Percentiles rank a stretch among this genome's conserved stretches.
phyloP scores from a whole-genome alignment of 2,329 filamentous ascomycete genomes.

The Ascochyta viciae-villosae region DNA sequence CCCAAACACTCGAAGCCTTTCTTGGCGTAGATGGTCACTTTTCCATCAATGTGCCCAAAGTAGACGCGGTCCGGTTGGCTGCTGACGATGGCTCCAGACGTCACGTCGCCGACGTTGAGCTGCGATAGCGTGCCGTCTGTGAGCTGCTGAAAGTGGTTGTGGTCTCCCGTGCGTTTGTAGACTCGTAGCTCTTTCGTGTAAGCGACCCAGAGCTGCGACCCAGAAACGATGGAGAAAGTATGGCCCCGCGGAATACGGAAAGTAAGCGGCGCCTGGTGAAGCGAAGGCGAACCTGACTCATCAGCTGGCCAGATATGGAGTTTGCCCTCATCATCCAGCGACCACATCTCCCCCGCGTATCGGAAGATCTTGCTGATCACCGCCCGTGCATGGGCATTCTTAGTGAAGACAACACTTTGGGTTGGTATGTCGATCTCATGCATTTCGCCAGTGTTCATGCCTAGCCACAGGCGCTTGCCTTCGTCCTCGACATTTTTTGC shows the following conservation, averaged over 20 bases:
- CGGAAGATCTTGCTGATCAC: conserved; percentile 87
- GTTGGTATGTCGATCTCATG: conserved; percentile 84
- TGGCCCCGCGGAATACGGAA: conserved; percentile 83
- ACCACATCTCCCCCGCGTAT: conserved; percentile 90
- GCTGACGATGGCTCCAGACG: conserved; percentile 77
- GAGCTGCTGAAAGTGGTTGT: conserved; percentile 75
- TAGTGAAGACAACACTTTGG: conserved; percentile 73
- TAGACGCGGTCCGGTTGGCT: conserved; percentile 81
- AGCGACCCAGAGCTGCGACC: conserved; percentile 85
- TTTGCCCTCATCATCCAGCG: conserved; percentile 86
- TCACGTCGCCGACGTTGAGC: conserved; percentile 82
- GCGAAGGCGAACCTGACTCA: conserved; percentile 74
- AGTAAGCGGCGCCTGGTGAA: conserved; percentile 76
- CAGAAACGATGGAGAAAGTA: conserved; percentile 87
- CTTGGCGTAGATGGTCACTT: conserved; percentile 89
- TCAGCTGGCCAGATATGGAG: conserved; percentile 88
- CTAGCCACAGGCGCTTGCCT: conserved; percentile 84
- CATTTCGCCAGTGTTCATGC: conserved; percentile 85
- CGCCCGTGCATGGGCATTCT: conserved; percentile 76
- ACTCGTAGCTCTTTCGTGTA: conserved; percentile 86
- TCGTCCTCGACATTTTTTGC: conserved; percentile 79
- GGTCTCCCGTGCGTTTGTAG: conserved; percentile 75
- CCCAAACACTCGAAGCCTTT: conserved; percentile 78
- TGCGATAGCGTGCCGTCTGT: conserved; percentile 73
- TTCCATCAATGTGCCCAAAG: conserved; percentile 91